Conservation (phyloP, 306 rosid genomes). For the Cucurbita argyrosperma region DNA sequence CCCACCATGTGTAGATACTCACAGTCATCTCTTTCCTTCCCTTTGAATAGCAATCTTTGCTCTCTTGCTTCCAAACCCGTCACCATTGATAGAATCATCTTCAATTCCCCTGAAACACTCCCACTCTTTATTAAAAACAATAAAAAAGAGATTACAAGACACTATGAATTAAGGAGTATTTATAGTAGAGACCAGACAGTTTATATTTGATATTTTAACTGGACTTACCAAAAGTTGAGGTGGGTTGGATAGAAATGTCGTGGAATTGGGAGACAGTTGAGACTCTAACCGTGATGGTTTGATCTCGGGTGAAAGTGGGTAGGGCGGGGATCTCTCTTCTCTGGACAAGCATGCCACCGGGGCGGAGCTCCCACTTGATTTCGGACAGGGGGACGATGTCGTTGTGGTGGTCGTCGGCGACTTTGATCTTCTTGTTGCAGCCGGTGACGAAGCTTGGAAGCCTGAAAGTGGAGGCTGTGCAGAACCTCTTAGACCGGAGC, state of each 20-base stretch:
- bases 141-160: too few relatives aligned
- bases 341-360: conserved; percentile 98
- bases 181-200: too few relatives aligned
- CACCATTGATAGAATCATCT: conserved; percentile 55
- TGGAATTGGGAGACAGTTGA: conserved; percentile 65
- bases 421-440: conserved; percentile 6
- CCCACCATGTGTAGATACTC: conserved; percentile 94
- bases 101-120: conserved; percentile 45
- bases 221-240: conserved; percentile 71
- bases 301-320: conserved; percentile 21
- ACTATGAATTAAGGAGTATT: too few relatives aligned
- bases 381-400: conserved; percentile 11
- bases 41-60: conserved; percentile 76
- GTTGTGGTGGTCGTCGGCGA: conserved; percentile 2
- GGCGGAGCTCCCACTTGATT: conserved; percentile 88
- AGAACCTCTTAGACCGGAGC: conserved; percentile 63
- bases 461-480: conserved; percentile 48
- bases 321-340: conserved; percentile 35
- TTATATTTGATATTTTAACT: neutral
- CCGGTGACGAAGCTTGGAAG: conserved; percentile 16
- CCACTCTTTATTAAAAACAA: too few relatives aligned
- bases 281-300: conserved; percentile 60
- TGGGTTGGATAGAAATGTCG: conserved; percentile 54
- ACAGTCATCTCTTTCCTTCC: conserved; percentile 75
- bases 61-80: conserved; percentile 64